phyloP scores from a whole-genome alignment of 2,329 filamentous ascomycete species.

The Penicillium sp. region DNA sequence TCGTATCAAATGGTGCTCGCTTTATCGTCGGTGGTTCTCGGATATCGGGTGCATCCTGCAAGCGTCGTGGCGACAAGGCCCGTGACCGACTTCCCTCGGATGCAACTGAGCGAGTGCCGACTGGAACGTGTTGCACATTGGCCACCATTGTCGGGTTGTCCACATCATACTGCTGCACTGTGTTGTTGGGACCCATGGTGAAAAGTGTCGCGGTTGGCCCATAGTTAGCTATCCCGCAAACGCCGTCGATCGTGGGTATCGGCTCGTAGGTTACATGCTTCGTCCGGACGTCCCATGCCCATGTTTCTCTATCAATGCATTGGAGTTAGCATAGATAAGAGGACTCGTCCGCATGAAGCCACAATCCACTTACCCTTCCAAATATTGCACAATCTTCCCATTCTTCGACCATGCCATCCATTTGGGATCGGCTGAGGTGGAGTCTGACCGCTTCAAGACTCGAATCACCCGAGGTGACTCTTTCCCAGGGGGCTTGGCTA shows the following conservation, averaged over 20 bases:
- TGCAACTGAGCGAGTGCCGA: slow-evolving; percentile 73
- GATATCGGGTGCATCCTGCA: slow-evolving; percentile 51
- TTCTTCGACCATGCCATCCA: slow-evolving; percentile 99
- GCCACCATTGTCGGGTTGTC: slow-evolving; percentile 81
- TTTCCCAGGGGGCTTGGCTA: slow-evolving; percentile 70
- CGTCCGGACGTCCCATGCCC: slow-evolving; percentile 96
- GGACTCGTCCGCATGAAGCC: too few species aligned
- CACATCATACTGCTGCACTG: slow-evolving; percentile 91
- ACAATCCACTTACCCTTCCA: slow-evolving; percentile 70
- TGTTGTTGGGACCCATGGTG: slow-evolving; percentile 81
- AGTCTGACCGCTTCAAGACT: slow-evolving; percentile 76
- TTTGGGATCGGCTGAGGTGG: slow-evolving; percentile 70
- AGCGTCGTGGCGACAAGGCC: slow-evolving; percentile 29
- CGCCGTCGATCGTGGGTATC: slow-evolving; percentile 78
- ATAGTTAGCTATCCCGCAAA: slow-evolving; percentile 80
- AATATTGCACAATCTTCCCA: slow-evolving; percentile 88
- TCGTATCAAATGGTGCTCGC: slow-evolving; percentile 69
- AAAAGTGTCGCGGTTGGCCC: slow-evolving; percentile 90
- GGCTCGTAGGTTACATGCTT: slow-evolving; percentile 90
- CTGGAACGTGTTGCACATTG: slow-evolving; percentile 81
- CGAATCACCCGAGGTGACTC: slow-evolving; percentile 86
- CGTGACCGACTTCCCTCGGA: slow-evolving; percentile 60
- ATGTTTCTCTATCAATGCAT: slow-evolving; percentile 70
- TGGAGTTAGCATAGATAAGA: too few species aligned
- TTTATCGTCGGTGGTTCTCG: slow-evolving; percentile 71